Percentiles rank a stretch among this genome's conserved stretches.
These are phyloP conservation scores for Pachyrhizus erosus DNA, from an alignment of 306 rosid species.

Conservation along the genomic window DNA sequence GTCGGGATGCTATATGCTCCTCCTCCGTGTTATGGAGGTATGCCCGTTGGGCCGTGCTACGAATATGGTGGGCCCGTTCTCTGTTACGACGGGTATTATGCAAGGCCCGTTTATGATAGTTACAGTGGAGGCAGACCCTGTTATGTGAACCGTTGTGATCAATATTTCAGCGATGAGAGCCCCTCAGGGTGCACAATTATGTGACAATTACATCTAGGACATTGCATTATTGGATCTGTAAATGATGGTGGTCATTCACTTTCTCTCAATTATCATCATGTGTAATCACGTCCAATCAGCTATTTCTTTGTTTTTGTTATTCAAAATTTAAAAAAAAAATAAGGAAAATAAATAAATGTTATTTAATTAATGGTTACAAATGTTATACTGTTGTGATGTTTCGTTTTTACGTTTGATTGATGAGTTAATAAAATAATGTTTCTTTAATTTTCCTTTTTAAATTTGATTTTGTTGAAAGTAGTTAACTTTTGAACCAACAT, in stretches of 20 bases:
- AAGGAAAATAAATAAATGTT: neutral
- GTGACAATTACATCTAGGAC: conserved; percentile 45
- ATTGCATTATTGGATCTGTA: conserved; percentile 11
- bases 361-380: conserved; percentile 7
- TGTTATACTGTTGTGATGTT: conserved; percentile 20
- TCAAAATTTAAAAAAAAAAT: neutral
- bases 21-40: conserved; percentile 44
- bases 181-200: conserved; percentile 56
- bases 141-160: conserved; percentile 51
- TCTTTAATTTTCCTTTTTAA: neutral
- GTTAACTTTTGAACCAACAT: neutral
- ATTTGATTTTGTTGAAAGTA: conserved; percentile 14
- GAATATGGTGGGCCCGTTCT: conserved; percentile 44
- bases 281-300: neutral
- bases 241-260: neutral
- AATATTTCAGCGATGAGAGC: conserved; percentile 61
- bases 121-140: conserved; percentile 58
- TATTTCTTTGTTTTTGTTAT: conserved; percentile 27
- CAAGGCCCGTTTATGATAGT: conserved; percentile 65
- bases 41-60: conserved; percentile 48
- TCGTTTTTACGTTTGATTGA: neutral
- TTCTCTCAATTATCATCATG: neutral
- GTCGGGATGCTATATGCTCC: conserved; percentile 36
- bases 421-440: conserved; percentile 42
- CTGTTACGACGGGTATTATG: conserved; percentile 47